A percentile compares a stretch with the other conserved stretches of the same genome.
Conservation (phyloP, 106 monocot species). For the Acanthochlamys bracteata region DNA sequence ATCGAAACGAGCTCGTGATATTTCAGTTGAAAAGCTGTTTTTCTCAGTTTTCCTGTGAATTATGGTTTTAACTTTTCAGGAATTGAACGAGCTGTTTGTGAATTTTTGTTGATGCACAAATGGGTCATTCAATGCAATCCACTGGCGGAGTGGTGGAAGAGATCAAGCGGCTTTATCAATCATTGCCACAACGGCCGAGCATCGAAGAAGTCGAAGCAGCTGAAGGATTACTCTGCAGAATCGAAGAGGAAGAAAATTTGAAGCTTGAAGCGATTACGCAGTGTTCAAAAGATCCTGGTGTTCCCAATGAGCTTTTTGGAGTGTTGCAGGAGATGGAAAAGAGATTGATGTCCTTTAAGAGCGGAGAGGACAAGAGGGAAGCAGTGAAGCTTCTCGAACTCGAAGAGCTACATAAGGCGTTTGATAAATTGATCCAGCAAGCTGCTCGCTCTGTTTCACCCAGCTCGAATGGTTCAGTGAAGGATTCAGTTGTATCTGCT, state of each 20-base stretch:
- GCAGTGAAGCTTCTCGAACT: conserved; percentile 26
- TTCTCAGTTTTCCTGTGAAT: too few species aligned
- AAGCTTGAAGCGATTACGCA: conserved; percentile 22
- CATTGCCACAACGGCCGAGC: conserved; percentile 26
- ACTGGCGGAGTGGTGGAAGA: conserved; percentile 21
- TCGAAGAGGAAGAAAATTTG: conserved; percentile 24
- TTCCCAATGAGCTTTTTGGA: conserved; percentile 34
- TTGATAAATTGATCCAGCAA: conserved; percentile 31
- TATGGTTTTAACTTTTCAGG: too few species aligned
- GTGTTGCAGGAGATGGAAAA: conserved; percentile 36
- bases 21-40: too few species aligned
- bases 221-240: conserved; percentile 6
- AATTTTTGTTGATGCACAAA: too few species aligned
- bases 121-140: conserved; percentile 18
- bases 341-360: conserved; percentile 10
- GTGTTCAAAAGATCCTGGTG: conserved; percentile 19
- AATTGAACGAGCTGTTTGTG: too few species aligned
- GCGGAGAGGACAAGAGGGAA: conserved; percentile 35
- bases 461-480: background rate
- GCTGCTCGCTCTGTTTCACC: conserved; percentile 21
- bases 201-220: conserved; percentile 32
- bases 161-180: conserved; percentile 27
- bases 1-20: too few species aligned
- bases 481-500: background rate
- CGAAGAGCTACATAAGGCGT: conserved; percentile 14